Evolutionary conservation across 2,329 filamentous ascomycete genomes (phyloP).

Genomic region (Stachybotrys chlorohalonatus): DNA sequence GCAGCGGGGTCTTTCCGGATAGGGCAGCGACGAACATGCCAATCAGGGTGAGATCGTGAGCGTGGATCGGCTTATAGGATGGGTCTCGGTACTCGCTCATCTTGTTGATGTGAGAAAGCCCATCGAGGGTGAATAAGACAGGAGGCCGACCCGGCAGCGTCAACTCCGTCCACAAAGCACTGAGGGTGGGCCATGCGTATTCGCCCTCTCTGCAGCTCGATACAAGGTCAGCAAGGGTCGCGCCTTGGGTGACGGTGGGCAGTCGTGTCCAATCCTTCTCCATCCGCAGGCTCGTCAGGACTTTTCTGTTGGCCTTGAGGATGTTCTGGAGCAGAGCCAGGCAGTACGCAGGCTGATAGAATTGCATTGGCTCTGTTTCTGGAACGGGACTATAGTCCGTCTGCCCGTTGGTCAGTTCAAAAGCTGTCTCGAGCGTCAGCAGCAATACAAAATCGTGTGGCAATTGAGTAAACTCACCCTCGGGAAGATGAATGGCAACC

Average conservation of each 20-base stretch:
- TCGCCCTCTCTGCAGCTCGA: conserved; percentile 67
- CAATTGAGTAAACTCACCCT: conserved; percentile 50
- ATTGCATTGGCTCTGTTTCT: conserved; percentile 48
- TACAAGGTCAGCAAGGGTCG: conserved; percentile 59
- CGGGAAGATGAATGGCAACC: conserved; percentile 82
- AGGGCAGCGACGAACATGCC: conserved; percentile 67
- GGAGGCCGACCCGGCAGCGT: conserved; percentile 39
- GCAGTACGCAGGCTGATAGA: conserved; percentile 71
- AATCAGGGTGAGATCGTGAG: conserved; percentile 73
- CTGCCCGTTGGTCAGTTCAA: conserved; percentile 71
- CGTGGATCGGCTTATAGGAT: conserved; percentile 66
- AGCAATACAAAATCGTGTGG: conserved; percentile 1
- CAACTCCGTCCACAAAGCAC: conserved; percentile 75
- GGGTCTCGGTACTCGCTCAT: conserved; percentile 65
- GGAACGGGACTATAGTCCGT: conserved; percentile 71
- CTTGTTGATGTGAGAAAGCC: conserved; percentile 73
- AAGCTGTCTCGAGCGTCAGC: conserved; percentile 32
- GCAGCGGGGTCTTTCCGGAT: conserved; percentile 43
- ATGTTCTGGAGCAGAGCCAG: conserved; percentile 67
- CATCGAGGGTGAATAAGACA: conserved; percentile 70
- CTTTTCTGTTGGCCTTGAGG: conserved; percentile 57
- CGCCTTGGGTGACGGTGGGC: conserved; percentile 39
- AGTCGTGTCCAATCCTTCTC: conserved; percentile 33
- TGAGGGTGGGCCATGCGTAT: conserved; percentile 70
- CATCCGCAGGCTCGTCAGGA: conserved; percentile 47